These are phyloP conservation scores for Zelopaecilomyces penicillatus DNA, from an alignment of 2,329 filamentous ascomycete species.

Conservation along the genomic window DNA sequence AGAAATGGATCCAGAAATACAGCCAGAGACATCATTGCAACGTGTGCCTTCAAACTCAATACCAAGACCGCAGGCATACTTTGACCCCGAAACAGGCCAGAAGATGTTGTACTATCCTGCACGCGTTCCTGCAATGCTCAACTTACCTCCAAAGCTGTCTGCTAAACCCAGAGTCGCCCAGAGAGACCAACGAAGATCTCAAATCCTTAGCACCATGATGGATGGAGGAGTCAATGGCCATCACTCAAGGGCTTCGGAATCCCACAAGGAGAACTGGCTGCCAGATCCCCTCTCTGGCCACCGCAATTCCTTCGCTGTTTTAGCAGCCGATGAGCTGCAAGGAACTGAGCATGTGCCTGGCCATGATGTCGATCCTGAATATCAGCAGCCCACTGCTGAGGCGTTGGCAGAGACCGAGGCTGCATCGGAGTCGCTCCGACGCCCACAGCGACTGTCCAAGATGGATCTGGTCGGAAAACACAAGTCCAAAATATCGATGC, in stretches of 20 bases:
- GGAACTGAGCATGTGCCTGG: constrained; percentile 8
- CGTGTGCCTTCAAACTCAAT: background rate
- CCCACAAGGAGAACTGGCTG: constrained; percentile 30
- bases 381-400: constrained; percentile 6
- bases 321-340: constrained; percentile 17
- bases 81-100: constrained; percentile 58
- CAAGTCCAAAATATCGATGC: constrained; percentile 23
- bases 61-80: constrained; percentile 46
- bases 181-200: constrained; percentile 63
- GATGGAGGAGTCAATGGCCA: constrained; percentile 14
- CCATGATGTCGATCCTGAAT: no score
- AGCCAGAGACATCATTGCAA: background rate
- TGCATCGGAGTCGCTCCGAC: constrained; percentile 18
- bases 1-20: constrained; percentile 8
- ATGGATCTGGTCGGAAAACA: constrained; percentile 21
- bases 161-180: constrained; percentile 57
- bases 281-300: constrained; percentile 37
- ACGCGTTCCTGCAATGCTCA: constrained; percentile 87
- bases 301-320: constrained; percentile 24
- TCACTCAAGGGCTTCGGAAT: constrained; percentile 12
- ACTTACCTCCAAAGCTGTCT: constrained; percentile 80
- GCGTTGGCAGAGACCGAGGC: constrained; percentile 11
- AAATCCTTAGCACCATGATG: constrained; percentile 57
- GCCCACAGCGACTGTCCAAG: constrained; percentile 25
- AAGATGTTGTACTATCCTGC: constrained; percentile 94